Evolutionary conservation across 176 grass and related monocot species (phyloP), one percentile per base, ranked within the genome.

Genomic region (Echinochloa phyllopogon): DNA sequence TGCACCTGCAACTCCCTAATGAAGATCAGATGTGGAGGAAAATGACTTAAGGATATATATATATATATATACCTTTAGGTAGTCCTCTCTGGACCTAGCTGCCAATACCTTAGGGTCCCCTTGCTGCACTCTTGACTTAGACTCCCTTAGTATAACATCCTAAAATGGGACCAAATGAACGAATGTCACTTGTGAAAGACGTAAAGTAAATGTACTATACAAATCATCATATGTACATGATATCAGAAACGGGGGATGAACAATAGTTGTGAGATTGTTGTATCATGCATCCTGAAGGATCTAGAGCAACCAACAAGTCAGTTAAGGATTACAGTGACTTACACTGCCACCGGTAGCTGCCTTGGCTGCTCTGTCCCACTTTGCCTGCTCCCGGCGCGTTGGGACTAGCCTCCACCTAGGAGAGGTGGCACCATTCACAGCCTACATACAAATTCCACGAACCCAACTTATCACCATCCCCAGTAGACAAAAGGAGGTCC

Each of bases 111-210:
- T 94, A 51, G 93, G 93, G 66, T 99, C 96, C 67, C 86, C 87
- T 74, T 86, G 90, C 84, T 86, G 8, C 47, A 83, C 83, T 81
- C 50, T 96, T 74, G 92, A 79, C 61, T 99, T 92, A 0, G 93
- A 95, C 55, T 99, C 96, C 79, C 88, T 87, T 69, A 99, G 78
- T 75, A 99, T 89, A 61, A 92, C 89, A 91, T 99, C 93, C 96
- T 99, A 42, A 83, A 86, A 79, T 62, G 68, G 53, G 5, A 65
- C 23, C 20, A 80, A 82, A 75, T 58, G 64, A 23, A 47, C 0
- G 2, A 33, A 48, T 0, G 17, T 0, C 21, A 33, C 51, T 87
- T 74, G 24, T 37, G 27, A 61, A 76, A 74, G 6, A 48, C 62
- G 55, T 63, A 72, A 16, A 25, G 40, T 4, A 67, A 66, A 37